A percentile compares a stretch with the other conserved stretches of the same genome.
Evolutionary conservation across 345 rosid genomes (phyloP).

Genomic region (Hevea brasiliensis): DNA sequence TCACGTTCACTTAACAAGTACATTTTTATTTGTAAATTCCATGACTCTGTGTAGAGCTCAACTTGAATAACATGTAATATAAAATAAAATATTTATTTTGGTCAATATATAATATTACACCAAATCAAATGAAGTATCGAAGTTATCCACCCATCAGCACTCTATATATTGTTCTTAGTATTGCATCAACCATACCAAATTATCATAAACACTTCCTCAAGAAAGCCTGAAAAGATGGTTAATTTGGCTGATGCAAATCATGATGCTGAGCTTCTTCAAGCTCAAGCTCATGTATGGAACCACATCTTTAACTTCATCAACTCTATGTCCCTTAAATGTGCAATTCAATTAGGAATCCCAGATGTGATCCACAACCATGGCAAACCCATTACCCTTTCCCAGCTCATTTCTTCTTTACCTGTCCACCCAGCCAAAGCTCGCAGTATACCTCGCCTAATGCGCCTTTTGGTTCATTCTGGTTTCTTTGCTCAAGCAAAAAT

Average conservation of each 20-base stretch:
- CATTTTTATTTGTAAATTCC: no score
- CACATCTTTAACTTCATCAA: conserved; percentile 15
- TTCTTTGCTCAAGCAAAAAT: neutral
- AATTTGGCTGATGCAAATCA: neutral
- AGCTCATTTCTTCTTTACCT: conserved; percentile 23
- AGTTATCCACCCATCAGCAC: no score
- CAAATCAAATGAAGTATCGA: no score
- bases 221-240: neutral
- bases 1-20: no score
- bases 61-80: no score
- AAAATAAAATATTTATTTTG: no score
- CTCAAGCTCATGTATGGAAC: conserved; percentile 18
- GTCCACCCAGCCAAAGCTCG: conserved; percentile 15
- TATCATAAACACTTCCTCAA: neutral
- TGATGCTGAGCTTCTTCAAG: conserved; percentile 5
- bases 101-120: no score
- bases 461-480: conserved; percentile 15
- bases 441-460: conserved; percentile 13
- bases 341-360: conserved; percentile 44
- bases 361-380: conserved; percentile 44
- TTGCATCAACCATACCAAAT: no score
- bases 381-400: conserved; percentile 33
- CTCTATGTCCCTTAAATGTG: conserved; percentile 37
- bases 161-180: no score
- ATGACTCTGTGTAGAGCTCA: no score